Base-by-base conservation (phyloP, 495 filamentous ascomycete species). In the Talaromyces proteolyticus region DNA sequence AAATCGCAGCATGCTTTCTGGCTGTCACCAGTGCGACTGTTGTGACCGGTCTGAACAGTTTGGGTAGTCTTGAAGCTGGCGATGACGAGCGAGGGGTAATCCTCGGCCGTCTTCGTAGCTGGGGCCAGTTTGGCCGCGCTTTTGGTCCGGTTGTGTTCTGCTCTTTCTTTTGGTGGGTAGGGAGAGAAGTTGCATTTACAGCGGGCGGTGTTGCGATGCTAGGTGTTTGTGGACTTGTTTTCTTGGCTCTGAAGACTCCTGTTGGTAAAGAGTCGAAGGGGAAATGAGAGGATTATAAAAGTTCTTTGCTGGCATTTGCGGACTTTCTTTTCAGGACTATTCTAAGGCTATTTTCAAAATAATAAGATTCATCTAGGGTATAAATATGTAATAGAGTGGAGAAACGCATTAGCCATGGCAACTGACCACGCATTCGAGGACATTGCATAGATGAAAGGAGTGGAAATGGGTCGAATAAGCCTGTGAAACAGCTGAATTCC, bases 161-260 rank as follows among this genome's bases (percentile, higher is more conserved):
- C 56, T 85, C 88, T n/a, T 74, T 99, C 50, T 99, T 97, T 69
- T 99, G 93, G 93, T 99, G 94, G 94, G 91, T 89, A 24, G 93
- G 94, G 0, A 72, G 93, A 36, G 85, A 94, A 58, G 69, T 83
- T 14, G 93, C 93, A 1, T 99, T 96, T 64, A 74, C 71, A 1
- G 73, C 87, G 61, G 94, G 93, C 3, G 88, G 89, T 0, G 62
- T 76, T 25, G 89, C 88, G 2, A 96, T 97, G 76, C 58, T 85
- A 19, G 80, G 63, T 6, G 91, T 96, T 29, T 77, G 76, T 36
- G 70, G 72, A 44, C 62, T 88, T n/a, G 88, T 85, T 0, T 87
- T 95, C 61, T 75, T 76, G 17, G 76, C 80, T 10, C 64, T 96
- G 44, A 80, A 72, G 52, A 63, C 71, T 22, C 73, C 76, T 41